Evolutionary conservation across 108 stramenopile species (phyloP), one percentile per base, ranked within the genome.

Genomic region (Cyclotella choctawhatcheeana): DNA sequence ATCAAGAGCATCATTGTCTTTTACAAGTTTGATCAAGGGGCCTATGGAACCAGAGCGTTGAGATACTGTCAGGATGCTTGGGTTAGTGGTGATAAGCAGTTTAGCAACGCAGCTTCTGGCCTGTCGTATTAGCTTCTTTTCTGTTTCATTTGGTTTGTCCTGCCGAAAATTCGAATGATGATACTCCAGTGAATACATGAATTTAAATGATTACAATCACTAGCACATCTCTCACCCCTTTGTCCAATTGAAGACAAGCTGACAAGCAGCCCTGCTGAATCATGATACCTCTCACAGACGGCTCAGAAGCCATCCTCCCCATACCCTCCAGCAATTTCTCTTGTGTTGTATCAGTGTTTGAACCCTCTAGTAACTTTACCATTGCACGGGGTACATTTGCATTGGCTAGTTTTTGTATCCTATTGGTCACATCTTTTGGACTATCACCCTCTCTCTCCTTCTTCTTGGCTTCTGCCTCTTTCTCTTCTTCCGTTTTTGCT

Each of bases 221-320:
- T 13, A 31, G n/a, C n/a, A n/a, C n/a, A n/a, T n/a, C n/a, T 61
- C 78, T 77, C 71, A 83, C 89, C 24, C 85, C 83, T 66, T 90
- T 91, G 44, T 85, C 88, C 10, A 93, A 48, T 34, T 87, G 90
- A 67, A 94, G 88, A 51, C 89, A 87, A 17, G 88, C 77, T 0
- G 85, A 85, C 61, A 98, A 74, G 5, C 92, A 95, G 5, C 98
- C 98, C 70, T 98, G 97, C 78, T 98, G 98, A 33, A 98, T 93
- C 86, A 98, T 85, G 6, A 86, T 64, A 2, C 97, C 97, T 48
- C 96, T 76, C 3, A 90, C 89, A 8, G 89, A 85, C 43, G 71
- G 82, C 45, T 97, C 96, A 17, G 76, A 86, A 37, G 94, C 95
- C 89, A 98, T 89, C 44, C 93, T 83, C 45, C 70, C 87, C 85